These are phyloP conservation scores for Stygiomarasmius scandens DNA, from an alignment of 1,284 basidiomycete species.

Conservation along the genomic window DNA sequence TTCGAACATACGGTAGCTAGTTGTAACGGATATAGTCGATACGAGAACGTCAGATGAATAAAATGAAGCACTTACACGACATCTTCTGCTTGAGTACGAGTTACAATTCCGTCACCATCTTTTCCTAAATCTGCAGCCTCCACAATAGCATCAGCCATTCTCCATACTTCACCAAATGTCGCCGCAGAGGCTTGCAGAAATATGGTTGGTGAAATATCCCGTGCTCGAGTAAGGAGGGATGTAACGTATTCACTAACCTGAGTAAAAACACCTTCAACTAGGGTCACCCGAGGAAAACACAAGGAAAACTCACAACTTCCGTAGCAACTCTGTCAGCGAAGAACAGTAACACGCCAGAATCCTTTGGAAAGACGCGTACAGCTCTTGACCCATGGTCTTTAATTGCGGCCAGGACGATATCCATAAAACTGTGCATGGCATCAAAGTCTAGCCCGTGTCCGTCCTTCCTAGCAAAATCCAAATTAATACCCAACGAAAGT, in stretches of 20 bases:
- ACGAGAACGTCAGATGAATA: slow-evolving; percentile 10
- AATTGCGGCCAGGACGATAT: slow-evolving; percentile 65
- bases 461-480: slow-evolving; percentile 38
- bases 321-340: slow-evolving; percentile 78
- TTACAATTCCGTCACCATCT: slow-evolving; percentile 32
- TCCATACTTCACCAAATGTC: slow-evolving; percentile 86
- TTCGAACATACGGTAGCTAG: slow-evolving; percentile 91
- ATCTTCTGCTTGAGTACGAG: slow-evolving; percentile 68
- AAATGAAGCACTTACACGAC: slow-evolving; percentile 63
- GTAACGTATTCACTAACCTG: slow-evolving; percentile 89
- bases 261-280: background rate
- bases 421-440: slow-evolving; percentile 92
- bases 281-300: slow-evolving; percentile 6
- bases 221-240: slow-evolving; percentile 75
- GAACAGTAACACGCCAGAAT: slow-evolving; percentile 69
- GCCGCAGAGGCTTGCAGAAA: slow-evolving; percentile 90
- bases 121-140: slow-evolving; percentile 44
- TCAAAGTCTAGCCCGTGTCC: slow-evolving; percentile 74
- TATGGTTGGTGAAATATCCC: slow-evolving; percentile 71
- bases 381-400: slow-evolving; percentile 79
- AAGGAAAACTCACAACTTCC: slow-evolving; percentile 60
- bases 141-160: slow-evolving; percentile 80
- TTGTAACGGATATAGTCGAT: slow-evolving; percentile 15
- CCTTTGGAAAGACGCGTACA: slow-evolving; percentile 83
- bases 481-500: slow-evolving; percentile 8